These are phyloP conservation scores for Pichia sp. DNA, from an alignment of 1,139 yeast species.

Conservation along the genomic window DNA sequence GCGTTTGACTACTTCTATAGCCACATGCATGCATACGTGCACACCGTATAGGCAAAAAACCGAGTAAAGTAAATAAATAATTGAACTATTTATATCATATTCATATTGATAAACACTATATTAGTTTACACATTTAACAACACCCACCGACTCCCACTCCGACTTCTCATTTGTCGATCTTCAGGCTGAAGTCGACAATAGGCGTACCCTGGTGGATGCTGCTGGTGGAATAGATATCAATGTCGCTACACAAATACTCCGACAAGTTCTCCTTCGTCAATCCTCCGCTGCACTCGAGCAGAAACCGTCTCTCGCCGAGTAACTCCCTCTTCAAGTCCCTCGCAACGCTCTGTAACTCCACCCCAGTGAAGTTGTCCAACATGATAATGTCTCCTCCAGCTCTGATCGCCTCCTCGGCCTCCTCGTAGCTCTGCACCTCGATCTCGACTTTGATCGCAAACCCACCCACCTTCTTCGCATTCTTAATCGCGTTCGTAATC, in stretches of 20 bases:
- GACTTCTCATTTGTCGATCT: constrained; percentile 44
- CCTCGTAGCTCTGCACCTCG: constrained; percentile 77
- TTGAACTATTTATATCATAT: background rate
- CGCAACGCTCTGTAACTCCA: constrained; percentile 64
- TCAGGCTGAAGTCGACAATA: constrained; percentile 78
- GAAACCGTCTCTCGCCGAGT: constrained; percentile 37
- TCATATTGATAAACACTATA: background rate
- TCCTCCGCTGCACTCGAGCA: constrained; percentile 92
- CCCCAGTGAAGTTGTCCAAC: constrained; percentile 84
- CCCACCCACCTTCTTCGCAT: constrained; percentile 80
- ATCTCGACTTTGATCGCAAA: constrained; percentile 90
- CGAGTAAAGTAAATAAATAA: background rate
- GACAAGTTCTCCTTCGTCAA: constrained; percentile 65
- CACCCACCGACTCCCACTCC: no score
- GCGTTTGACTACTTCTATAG: background rate
- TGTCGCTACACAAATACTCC: constrained; percentile 66
- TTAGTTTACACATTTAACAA: background rate
- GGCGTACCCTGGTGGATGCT: constrained; percentile 90
- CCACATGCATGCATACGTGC: background rate
- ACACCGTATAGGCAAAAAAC: background rate
- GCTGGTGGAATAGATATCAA: constrained; percentile 88
- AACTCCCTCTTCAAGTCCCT: constrained; percentile 54
- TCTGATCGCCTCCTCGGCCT: constrained; percentile 85
- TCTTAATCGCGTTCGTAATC: constrained; percentile 73
- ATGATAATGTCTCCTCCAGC: constrained; percentile 96